These are phyloP conservation scores for Aspergillus alliaceus DNA, from an alignment of 2,329 filamentous ascomycete species.

Conservation along the genomic window DNA sequence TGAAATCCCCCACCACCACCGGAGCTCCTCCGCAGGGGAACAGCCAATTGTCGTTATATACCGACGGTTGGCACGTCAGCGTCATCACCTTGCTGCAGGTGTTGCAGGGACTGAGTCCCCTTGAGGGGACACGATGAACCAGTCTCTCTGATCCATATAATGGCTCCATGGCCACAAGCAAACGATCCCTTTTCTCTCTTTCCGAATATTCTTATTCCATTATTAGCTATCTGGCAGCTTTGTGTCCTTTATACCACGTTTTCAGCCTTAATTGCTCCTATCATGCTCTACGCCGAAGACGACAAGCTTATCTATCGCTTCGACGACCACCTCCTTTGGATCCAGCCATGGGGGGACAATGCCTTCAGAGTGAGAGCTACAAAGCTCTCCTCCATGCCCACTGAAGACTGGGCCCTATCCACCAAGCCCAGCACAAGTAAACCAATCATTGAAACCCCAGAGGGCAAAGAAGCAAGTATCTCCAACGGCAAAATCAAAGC, in stretches of 20 bases:
- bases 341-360: conserved; percentile 41
- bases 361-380: conserved; percentile 41
- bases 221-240: not conserved
- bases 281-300: conserved; percentile 36
- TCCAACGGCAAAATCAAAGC: conserved; percentile 53
- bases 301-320: conserved; percentile 37
- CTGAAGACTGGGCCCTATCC: conserved; percentile 38
- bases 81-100: not conserved
- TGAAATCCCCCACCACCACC: not conserved
- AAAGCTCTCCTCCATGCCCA: conserved; percentile 36
- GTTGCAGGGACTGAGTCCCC: not conserved
- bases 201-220: not conserved
- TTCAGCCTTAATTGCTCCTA: not conserved
- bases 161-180: not conserved
- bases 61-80: not conserved
- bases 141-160: not conserved
- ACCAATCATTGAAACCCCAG: conserved; percentile 17
- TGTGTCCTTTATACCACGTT: not conserved
- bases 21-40: conserved; percentile 1
- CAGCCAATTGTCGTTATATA: conserved; percentile 1
- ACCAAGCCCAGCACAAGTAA: conserved; percentile 15
- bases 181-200: not conserved
- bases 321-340: conserved; percentile 39
- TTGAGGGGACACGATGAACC: conserved; percentile 1
- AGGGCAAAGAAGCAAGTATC: conserved; percentile 39